These are phyloP conservation scores for Paecilomyces formosus DNA, from an alignment of 2,329 filamentous ascomycete genomes.

Conservation along the genomic window DNA sequence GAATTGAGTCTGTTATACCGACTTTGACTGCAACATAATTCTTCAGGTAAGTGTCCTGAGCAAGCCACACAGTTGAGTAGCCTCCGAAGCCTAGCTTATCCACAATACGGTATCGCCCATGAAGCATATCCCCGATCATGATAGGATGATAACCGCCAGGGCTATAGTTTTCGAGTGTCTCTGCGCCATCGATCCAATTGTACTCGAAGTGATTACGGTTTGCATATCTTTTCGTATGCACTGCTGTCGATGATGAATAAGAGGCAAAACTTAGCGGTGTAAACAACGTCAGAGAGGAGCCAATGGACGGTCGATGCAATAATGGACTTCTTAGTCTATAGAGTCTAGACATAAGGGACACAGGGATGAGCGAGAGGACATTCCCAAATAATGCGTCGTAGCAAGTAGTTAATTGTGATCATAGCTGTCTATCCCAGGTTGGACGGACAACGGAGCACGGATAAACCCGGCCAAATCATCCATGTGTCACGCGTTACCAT, in stretches of 20 bases:
- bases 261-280: neutral
- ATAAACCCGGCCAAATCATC: too few species aligned
- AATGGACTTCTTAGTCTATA: too few species aligned
- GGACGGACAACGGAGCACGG: too few species aligned
- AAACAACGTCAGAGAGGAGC: neutral
- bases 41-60: conserved; percentile 19
- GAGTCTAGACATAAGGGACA: too few species aligned
- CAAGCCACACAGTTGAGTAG: conserved; percentile 38
- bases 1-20: conserved; percentile 11
- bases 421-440: too few species aligned
- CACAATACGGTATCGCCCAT: conserved; percentile 28
- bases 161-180: conserved; percentile 22
- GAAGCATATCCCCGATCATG: conserved; percentile 22
- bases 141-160: conserved; percentile 28
- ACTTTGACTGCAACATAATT: conserved; percentile 25
- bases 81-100: conserved; percentile 37
- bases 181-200: conserved; percentile 21
- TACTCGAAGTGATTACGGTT: conserved; percentile 10
- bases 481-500: too few species aligned
- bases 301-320: neutral
- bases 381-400: too few species aligned
- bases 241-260: neutral
- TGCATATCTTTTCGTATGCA: neutral
- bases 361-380: too few species aligned
- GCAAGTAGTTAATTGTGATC: too few species aligned